Percentiles rank a stretch among this genome's conserved stretches.
Conservation (phyloP, 1,284 basidiomycete species). For the Irpex rosettiformis region DNA sequence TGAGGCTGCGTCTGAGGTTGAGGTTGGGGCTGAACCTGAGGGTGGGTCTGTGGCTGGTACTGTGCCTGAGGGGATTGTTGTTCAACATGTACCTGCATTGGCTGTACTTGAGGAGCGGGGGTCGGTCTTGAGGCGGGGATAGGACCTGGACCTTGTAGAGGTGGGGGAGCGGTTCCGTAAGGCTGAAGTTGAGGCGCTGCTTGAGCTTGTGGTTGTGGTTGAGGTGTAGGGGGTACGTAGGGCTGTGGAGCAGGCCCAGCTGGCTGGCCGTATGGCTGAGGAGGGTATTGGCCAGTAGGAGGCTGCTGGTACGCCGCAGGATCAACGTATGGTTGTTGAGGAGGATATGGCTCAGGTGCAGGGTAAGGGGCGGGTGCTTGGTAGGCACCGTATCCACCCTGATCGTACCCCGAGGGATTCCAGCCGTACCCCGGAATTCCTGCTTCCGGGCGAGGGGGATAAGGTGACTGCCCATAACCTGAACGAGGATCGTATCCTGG, state of each 20-base stretch:
- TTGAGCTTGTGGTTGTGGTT: constrained; percentile 3
- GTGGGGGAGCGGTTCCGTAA: constrained; percentile 4
- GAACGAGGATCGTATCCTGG: constrained; percentile 30
- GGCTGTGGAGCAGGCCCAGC: constrained; percentile 1
- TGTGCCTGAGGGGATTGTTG: constrained; percentile 14
- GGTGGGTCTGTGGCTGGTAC: constrained; percentile 9
- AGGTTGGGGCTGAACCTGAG: constrained; percentile 15
- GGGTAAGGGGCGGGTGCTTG: constrained; percentile 34
- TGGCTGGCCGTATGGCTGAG: constrained; percentile 13
- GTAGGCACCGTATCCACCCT: constrained; percentile 41
- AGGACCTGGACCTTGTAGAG: constrained; percentile 21
- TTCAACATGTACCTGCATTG: constrained; percentile 12
- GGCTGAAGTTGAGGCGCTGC: constrained; percentile 3
- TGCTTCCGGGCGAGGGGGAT: constrained; percentile 25
- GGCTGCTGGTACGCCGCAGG: constrained; percentile 36
- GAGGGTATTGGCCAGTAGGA: constrained; percentile 12
- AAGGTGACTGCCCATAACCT: constrained; percentile 20
- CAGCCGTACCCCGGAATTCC: constrained; percentile 38
- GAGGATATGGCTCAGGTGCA: constrained; percentile 25
- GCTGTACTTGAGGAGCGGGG: constrained; percentile 17
- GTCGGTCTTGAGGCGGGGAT: constrained; percentile 15
- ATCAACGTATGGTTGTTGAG: constrained; percentile 26
- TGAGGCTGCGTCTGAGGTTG: constrained; percentile 25
- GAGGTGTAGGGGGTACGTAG: constrained; percentile 4
- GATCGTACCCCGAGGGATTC: constrained; percentile 42